Conservation (phyloP, 305 asterid genomes). For the Solanum hybrid region DNA sequence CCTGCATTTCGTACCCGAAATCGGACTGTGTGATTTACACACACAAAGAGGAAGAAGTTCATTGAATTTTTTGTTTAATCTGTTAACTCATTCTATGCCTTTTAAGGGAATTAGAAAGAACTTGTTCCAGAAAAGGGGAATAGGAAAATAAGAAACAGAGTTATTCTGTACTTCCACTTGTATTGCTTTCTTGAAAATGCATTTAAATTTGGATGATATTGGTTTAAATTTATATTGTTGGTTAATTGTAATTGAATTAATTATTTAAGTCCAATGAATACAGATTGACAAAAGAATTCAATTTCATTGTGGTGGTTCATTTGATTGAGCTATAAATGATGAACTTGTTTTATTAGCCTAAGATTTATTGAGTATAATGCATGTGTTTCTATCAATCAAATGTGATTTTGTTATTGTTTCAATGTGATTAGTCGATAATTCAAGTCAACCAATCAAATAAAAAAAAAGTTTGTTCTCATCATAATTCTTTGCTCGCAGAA, state of each 20-base stretch:
- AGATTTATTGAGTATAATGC: not conserved
- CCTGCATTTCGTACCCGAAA: conserved; percentile 33
- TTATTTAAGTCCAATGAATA: not conserved
- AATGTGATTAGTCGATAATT: not conserved
- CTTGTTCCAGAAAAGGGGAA: not conserved
- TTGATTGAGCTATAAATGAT: not conserved
- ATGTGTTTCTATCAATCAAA: not conserved
- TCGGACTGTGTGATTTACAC: conserved; percentile 30
- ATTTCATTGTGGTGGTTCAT: not conserved
- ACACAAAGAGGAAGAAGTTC: conserved; percentile 35
- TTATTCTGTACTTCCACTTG: not conserved
- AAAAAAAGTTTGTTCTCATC: not conserved
- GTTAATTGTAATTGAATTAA: not conserved
- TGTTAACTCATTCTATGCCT: not conserved
- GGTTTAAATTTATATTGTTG: not conserved
- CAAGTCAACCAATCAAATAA: not conserved
- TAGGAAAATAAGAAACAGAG: not conserved
- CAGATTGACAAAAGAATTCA: not conserved
- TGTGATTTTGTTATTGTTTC: too few relatives aligned
- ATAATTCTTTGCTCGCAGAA: not conserved
- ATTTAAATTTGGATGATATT: not conserved
- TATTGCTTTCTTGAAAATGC: not conserved
- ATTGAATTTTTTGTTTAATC: not conserved
- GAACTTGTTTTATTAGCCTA: not conserved
- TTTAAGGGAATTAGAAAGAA: not conserved